Conservation (phyloP, 2,329 filamentous ascomycete genomes). For the Paramyrothecium sp. region DNA sequence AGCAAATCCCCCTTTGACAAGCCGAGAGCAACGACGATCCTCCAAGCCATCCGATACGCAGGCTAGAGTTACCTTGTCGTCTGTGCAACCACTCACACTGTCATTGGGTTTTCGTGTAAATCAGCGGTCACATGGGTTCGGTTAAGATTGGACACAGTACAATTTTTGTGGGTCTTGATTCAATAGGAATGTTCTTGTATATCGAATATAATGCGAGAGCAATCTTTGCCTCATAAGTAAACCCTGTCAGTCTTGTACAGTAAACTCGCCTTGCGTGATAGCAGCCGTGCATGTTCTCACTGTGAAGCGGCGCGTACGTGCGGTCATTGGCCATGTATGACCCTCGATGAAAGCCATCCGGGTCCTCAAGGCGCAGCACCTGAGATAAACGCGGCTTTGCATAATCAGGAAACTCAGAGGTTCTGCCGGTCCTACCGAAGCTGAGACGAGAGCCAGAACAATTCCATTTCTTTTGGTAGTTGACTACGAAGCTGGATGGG, state of each 20-base stretch:
- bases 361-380: slow-evolving; percentile 6
- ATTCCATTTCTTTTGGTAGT: too few species aligned
- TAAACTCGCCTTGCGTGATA: neutral
- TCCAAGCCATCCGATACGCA: slow-evolving; percentile 9
- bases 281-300: neutral
- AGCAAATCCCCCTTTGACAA: slow-evolving; percentile 7
- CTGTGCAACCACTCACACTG: slow-evolving; percentile 17
- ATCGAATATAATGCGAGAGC: slow-evolving; percentile 34
- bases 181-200: slow-evolving; percentile 43
- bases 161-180: slow-evolving; percentile 34
- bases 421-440: too few species aligned
- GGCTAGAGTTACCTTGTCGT: slow-evolving; percentile 13
- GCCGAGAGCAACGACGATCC: slow-evolving; percentile 9
- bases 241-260: neutral
- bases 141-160: slow-evolving; percentile 30
- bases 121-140: slow-evolving; percentile 13
- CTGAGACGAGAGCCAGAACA: too few species aligned
- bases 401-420: too few species aligned
- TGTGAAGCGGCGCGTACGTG: neutral
- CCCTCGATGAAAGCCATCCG: slow-evolving; percentile 5
- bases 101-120: slow-evolving; percentile 23
- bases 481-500: too few species aligned
- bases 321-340: too few species aligned
- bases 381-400: neutral
- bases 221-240: slow-evolving; percentile 24